Evolutionary conservation across 306 rosid species (phyloP).

Genomic region (Dicorynia guianensis): DNA sequence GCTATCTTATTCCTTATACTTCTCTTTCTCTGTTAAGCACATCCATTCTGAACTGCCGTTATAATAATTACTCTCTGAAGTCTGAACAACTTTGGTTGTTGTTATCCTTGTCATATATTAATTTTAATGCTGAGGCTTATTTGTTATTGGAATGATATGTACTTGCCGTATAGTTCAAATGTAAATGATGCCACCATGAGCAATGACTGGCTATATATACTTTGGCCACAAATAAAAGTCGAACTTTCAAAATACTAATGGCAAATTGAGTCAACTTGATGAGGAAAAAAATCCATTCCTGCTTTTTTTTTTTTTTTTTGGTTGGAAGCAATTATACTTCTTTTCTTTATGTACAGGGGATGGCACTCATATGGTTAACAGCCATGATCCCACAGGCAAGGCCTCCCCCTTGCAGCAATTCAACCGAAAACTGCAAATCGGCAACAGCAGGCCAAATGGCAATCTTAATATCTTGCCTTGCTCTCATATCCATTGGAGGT

Average conservation of each 20-base stretch:
- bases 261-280: background rate
- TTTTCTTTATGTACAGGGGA: constrained; percentile 51
- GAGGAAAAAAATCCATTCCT: background rate
- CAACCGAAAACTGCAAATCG: constrained; percentile 45
- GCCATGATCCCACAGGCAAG: constrained; percentile 58
- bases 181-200: too few relatives aligned
- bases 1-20: background rate
- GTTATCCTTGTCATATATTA: background rate
- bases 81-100: background rate
- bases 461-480: constrained; percentile 44
- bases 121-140: too few relatives aligned
- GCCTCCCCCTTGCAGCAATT: constrained; percentile 53
- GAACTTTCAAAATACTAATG: background rate
- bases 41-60: background rate
- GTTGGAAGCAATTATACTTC: background rate
- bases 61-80: too few relatives aligned
- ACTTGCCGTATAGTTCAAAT: too few relatives aligned
- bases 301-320: too few relatives aligned
- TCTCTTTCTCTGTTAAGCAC: background rate
- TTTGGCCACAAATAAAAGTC: background rate
- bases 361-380: constrained; percentile 62
- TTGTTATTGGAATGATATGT: too few relatives aligned
- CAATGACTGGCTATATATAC: background rate
- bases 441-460: constrained; percentile 57
- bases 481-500: constrained; percentile 61